Percentiles rank a stretch among this genome's conserved stretches.
These are phyloP conservation scores for Globisporangium takayamanum DNA, from an alignment of 352 stramenopile genomes.

Conservation along the genomic window DNA sequence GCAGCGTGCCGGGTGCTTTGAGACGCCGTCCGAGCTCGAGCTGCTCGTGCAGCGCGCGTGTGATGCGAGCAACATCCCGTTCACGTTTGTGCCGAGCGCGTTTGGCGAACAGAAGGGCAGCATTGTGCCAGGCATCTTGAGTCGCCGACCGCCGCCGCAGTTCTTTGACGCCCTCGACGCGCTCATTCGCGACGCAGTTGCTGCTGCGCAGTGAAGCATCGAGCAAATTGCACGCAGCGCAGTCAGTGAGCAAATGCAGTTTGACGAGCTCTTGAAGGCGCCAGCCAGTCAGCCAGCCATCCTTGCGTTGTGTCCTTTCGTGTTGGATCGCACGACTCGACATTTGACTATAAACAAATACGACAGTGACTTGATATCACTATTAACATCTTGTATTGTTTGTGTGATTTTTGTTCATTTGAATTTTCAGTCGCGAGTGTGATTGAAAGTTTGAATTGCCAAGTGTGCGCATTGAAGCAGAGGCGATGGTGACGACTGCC, in stretches of 20 bases:
- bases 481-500: conserved; percentile 4
- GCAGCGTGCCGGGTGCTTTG: conserved; percentile 59
- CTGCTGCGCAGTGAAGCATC: not conserved
- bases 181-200: conserved; percentile 12
- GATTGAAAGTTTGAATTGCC: not conserved
- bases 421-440: not conserved
- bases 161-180: conserved; percentile 54
- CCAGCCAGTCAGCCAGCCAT: too few species aligned
- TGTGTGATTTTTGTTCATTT: not conserved
- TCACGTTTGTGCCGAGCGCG: conserved; percentile 46
- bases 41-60: conserved; percentile 42
- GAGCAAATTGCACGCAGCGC: not conserved
- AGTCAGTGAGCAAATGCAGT: not conserved
- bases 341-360: not conserved
- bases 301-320: not conserved
- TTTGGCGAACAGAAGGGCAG: conserved; percentile 55
- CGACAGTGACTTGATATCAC: not conserved
- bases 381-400: not conserved
- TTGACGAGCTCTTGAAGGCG: too few species aligned
- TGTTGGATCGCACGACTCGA: too few species aligned
- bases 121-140: conserved; percentile 47
- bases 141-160: conserved; percentile 49
- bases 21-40: conserved; percentile 54
- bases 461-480: not conserved
- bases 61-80: conserved; percentile 31